Base-by-base conservation (phyloP, 176 grass and related monocot genomes). In the Carex littledalei region DNA sequence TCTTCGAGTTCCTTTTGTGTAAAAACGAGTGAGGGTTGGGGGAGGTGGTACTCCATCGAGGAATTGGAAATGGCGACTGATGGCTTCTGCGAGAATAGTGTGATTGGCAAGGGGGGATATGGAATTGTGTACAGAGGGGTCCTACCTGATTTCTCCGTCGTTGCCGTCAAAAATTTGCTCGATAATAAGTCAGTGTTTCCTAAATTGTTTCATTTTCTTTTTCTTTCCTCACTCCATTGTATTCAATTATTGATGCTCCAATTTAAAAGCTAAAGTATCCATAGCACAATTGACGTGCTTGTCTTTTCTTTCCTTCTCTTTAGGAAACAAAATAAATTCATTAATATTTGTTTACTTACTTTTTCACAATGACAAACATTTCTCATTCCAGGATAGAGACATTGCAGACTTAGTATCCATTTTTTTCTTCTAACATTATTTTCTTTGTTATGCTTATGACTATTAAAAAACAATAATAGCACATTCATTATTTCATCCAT, bases 51-150 rank as follows among this genome's bases (percentile, higher is more conserved):
- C 85, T 62, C 92, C n/a, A 84, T 99, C 50, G 86, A 84, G 55
- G 97, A 96, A 86, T 90, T 99, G 37, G 91, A 94, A 55, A 89
- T 84, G 35, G 97, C 93, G 18, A 99, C 97, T 14, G 81, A 55
- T 2, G 88, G 81, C 3, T 99, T 99, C 83, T 29, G 50, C 35
- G 15, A 56, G 29, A 85, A 77, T 21, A 91, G 89, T 87, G 93
- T 96, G 4, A 92, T 99, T 83, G 97, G 93, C 3, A 88, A 91
- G 16, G 97, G 93, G 21, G 97, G 97, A 1, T 99, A 94, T 78
- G 93, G 97, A 80, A 94, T 91, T 18, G 97, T 99, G 32, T 92
- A 99, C 85, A 87, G 93, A 76, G 97, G 97, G 24, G 90, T 96
- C 79, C 86, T 99, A 39, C 77, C 87, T 80, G 88, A 87, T 84